Percentiles rank a stretch among this genome's conserved stretches.
phyloP scores from a whole-genome alignment of 805 yeast species.

The Alloascoidea hylecoeti region DNA sequence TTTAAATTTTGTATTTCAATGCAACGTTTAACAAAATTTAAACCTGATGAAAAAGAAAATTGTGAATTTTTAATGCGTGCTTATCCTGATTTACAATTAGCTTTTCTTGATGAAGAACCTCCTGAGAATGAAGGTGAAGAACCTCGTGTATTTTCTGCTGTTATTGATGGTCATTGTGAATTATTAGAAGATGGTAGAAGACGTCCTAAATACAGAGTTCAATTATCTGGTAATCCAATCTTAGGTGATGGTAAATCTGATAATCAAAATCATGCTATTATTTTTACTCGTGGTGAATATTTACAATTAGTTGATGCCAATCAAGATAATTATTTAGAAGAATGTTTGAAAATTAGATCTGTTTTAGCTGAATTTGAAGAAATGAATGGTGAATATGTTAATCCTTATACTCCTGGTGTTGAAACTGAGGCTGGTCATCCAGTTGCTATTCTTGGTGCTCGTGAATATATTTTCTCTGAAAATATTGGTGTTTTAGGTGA shows the following conservation, averaged over 20 bases:
- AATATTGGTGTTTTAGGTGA: slow-evolving; percentile 74
- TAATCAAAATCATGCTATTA: slow-evolving; percentile 65
- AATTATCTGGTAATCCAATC: slow-evolving; percentile 67
- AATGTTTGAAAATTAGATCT: slow-evolving; percentile 65
- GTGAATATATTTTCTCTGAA: slow-evolving; percentile 76
- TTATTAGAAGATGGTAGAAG: slow-evolving; percentile 42
- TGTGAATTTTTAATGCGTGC: slow-evolving; percentile 74
- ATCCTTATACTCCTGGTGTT: slow-evolving; percentile 20
- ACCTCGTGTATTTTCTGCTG: slow-evolving; percentile 33
- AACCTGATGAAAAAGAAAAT: slow-evolving; percentile 61
- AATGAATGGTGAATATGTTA: slow-evolving; percentile 20
- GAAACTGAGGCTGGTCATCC: slow-evolving; percentile 31
- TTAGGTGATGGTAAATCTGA: slow-evolving; percentile 80
- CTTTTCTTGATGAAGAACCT: slow-evolving; percentile 89
- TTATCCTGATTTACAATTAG: slow-evolving; percentile 78
- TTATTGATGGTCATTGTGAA: slow-evolving; percentile 61
- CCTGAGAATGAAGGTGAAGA: slow-evolving; percentile 26
- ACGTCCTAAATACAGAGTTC: slow-evolving; percentile 47
- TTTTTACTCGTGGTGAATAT: slow-evolving; percentile 70
- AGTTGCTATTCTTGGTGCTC: slow-evolving; percentile 72
- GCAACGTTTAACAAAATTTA: slow-evolving; percentile 70
- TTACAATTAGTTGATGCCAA: slow-evolving; percentile 74
- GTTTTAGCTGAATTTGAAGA: slow-evolving; percentile 70
- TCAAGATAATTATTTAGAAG: slow-evolving; percentile 74
- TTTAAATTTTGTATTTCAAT: slow-evolving; percentile 72